Conservation (phyloP, 345 rosid genomes). For the Brassica incana region DNA sequence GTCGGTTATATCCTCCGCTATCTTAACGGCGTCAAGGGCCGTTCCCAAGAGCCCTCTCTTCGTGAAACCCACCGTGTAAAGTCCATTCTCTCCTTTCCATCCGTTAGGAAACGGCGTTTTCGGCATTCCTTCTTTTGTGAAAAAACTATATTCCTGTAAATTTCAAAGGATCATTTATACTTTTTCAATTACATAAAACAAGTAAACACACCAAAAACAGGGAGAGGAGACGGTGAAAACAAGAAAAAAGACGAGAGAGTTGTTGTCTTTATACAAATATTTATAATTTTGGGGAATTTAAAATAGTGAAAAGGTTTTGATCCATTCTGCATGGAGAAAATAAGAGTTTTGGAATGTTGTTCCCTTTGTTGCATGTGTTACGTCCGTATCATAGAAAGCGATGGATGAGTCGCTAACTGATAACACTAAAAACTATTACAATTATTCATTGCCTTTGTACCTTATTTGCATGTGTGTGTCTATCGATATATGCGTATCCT, state of each 20-base stretch:
- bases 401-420: constrained; percentile 35
- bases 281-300: neutral
- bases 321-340: constrained; percentile 44
- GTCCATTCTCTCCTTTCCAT: constrained; percentile 82
- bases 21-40: constrained; percentile 66
- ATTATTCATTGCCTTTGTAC: neutral
- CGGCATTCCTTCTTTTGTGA: constrained; percentile 89
- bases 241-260: neutral
- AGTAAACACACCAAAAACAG: neutral
- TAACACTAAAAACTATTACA: constrained; percentile 21
- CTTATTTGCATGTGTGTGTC: neutral
- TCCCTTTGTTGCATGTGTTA: neutral
- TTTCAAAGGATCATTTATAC: neutral
- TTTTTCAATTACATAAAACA: neutral
- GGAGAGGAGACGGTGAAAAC: neutral
- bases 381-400: constrained; percentile 32
- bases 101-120: constrained; percentile 78
- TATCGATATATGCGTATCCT: neutral
- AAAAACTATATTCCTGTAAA: constrained; percentile 59
- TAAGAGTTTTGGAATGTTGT: constrained; percentile 37
- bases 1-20: constrained; percentile 59
- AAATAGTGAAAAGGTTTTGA: constrained; percentile 9
- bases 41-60: constrained; percentile 81
- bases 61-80: constrained; percentile 90
- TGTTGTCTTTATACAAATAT: neutral